Conservation (phyloP, 2,329 filamentous ascomycete species). For the Colletotrichum sp. region DNA sequence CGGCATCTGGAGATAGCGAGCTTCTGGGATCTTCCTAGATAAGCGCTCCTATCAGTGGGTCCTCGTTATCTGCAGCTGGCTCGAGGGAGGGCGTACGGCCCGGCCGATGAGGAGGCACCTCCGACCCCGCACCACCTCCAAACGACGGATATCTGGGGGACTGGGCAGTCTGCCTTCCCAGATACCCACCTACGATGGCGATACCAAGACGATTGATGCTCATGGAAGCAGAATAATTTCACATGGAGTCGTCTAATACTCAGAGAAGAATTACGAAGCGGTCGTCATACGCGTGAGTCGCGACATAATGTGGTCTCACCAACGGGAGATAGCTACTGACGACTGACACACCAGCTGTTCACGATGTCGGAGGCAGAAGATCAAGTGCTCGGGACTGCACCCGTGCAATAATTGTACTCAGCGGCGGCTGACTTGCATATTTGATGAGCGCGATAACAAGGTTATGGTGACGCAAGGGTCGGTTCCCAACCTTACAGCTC, state of each 20-base stretch:
- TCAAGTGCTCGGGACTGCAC: constrained; percentile 15
- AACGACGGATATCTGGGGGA: neutral
- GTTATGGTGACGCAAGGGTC: constrained; percentile 15
- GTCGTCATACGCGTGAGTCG: constrained; percentile 5
- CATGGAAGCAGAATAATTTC: neutral
- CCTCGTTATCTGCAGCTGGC: constrained; percentile 1
- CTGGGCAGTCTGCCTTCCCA: neutral
- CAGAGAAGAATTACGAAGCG: constrained; percentile 11
- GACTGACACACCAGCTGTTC: neutral
- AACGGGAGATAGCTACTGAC: neutral
- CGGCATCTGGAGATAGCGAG: neutral
- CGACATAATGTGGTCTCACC: neutral
- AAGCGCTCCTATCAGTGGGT: constrained; percentile 9
- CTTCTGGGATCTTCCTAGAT: neutral
- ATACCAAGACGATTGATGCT: neutral
- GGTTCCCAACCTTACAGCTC: neutral
- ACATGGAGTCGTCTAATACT: constrained; percentile 10
- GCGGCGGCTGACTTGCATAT: constrained; percentile 9
- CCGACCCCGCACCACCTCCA: constrained; percentile 1
- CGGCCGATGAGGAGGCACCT: neutral
- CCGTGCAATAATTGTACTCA: constrained; percentile 16
- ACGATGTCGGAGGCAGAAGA: constrained; percentile 17
- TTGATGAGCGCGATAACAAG: constrained; percentile 14
- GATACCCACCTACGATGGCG: neutral
- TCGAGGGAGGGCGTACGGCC: neutral